Conservation (phyloP, 495 filamentous ascomycete genomes). For the Neurospora discreta region DNA sequence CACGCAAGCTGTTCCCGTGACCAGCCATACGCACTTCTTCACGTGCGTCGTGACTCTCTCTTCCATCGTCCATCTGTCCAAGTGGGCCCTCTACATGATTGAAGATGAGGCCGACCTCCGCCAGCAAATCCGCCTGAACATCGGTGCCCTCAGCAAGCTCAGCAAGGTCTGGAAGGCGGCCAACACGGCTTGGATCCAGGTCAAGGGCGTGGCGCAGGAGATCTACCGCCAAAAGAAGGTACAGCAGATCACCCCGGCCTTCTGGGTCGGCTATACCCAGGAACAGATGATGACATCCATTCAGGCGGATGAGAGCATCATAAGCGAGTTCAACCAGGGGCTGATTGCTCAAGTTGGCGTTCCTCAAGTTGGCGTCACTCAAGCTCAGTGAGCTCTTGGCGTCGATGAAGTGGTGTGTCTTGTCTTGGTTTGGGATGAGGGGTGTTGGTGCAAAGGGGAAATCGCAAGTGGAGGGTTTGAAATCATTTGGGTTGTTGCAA, state of each 20-base stretch:
- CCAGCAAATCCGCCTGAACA: conserved; percentile 68
- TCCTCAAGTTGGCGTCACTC: not conserved
- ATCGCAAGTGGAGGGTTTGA: not conserved
- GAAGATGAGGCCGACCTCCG: conserved; percentile 61
- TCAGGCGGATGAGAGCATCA: conserved; percentile 42
- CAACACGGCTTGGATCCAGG: conserved; percentile 58
- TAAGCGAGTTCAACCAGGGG: conserved; percentile 37
- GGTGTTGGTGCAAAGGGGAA: not conserved
- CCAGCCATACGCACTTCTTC: conserved; percentile 80
- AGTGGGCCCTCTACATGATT: conserved; percentile 45
- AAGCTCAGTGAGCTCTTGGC: not conserved
- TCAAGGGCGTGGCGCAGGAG: conserved; percentile 58
- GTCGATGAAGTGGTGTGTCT: not conserved
- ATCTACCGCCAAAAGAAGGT: conserved; percentile 47
- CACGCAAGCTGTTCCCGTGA: conserved; percentile 59
- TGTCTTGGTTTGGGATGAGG: not conserved
- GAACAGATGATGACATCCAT: conserved; percentile 45
- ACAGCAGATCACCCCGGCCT: conserved; percentile 37
- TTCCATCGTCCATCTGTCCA: conserved; percentile 49
- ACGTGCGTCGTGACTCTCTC: conserved; percentile 70
- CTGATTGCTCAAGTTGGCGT: not conserved
- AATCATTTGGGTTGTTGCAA: not conserved
- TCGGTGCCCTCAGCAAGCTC: conserved; percentile 68
- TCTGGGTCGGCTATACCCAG: conserved; percentile 42
- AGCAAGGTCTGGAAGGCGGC: conserved; percentile 71